Base-by-base conservation (phyloP, 345 rosid genomes). In the Eucalyptus polyanthemos region DNA sequence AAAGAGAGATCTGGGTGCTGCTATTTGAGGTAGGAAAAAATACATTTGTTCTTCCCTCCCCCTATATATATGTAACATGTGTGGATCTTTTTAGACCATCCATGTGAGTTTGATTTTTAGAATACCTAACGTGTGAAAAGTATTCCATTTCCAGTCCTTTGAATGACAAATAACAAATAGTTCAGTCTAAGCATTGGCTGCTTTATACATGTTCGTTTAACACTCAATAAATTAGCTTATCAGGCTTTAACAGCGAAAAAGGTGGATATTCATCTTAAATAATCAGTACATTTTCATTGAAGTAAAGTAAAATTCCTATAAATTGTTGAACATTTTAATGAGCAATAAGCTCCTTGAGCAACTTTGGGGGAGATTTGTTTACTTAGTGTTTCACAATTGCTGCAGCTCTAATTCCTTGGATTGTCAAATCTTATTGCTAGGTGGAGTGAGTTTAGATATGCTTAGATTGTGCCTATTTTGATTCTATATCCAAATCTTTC, bases 1-100 rank as follows among this genome's bases (percentile, higher is more conserved):
- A 96, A 92, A 94, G 99, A 98, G 94, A 93, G 97, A 93, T 96
- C 92, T 91, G 99, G 99, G 50, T 91, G 94, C 93, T 96, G 99
- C 93, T 98, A 96, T 87, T 93, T 97, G 72, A 95, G 99, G 99
- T 95, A 87, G 92, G 91, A 83, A 44, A 90, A 90, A 50, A 11
- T 37, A 37, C 25, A 37, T 19, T 72, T 24, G 4, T 44, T 72
- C 27, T 13, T 17, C 25, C 27, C 14, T 72, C 27, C 81, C 81
- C 44, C 81, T 24, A 53, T 17, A 72, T 69, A 72, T 34, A 72
- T 37, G 45, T 37, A 72, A 21, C 45, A 17, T 3, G 11, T 6
- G 24, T 34, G 45, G 45, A 37, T 72, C 12, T 9, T 9, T 34
- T 34, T 37, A 34, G 81, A 72, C 83, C 25, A 21, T 37, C 83